These are phyloP conservation scores for Coniferiporia weirii DNA, from an alignment of 1,284 basidiomycete genomes.

Conservation along the genomic window DNA sequence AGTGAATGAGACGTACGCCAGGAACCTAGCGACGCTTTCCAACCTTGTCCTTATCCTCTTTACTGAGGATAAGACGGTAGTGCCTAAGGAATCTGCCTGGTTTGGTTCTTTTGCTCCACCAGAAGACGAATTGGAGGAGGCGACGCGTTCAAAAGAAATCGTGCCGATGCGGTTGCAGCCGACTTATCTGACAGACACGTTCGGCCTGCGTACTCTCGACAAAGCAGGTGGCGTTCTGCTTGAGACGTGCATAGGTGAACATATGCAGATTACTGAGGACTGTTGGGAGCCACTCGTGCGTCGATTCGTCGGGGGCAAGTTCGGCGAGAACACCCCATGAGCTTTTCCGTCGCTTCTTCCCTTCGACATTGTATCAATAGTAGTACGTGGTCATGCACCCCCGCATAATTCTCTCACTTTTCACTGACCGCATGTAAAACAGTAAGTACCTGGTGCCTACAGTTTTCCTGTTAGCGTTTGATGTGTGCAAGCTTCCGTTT, in stretches of 20 bases:
- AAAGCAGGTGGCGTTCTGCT: constrained; percentile 61
- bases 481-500: too few relatives aligned
- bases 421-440: too few relatives aligned
- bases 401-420: too few relatives aligned
- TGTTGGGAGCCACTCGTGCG: constrained; percentile 57
- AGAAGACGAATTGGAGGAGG: constrained; percentile 28
- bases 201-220: constrained; percentile 78
- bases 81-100: constrained; percentile 83
- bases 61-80: constrained; percentile 67
- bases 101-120: constrained; percentile 62
- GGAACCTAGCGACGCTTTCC: constrained; percentile 53
- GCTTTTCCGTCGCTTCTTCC: too few relatives aligned
- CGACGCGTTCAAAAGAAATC: constrained; percentile 37
- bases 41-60: constrained; percentile 66
- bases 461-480: too few relatives aligned
- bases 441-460: too few relatives aligned
- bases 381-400: too few relatives aligned
- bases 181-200: constrained; percentile 83
- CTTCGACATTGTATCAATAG: too few relatives aligned
- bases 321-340: background rate
- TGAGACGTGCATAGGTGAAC: constrained; percentile 69
- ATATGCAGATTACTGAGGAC: constrained; percentile 69
- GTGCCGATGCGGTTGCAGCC: constrained; percentile 73
- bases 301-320: constrained; percentile 38
- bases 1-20: constrained; percentile 56